Conservation (phyloP, 2,329 filamentous ascomycete genomes). For the Calonectria pseudoturangicola region DNA sequence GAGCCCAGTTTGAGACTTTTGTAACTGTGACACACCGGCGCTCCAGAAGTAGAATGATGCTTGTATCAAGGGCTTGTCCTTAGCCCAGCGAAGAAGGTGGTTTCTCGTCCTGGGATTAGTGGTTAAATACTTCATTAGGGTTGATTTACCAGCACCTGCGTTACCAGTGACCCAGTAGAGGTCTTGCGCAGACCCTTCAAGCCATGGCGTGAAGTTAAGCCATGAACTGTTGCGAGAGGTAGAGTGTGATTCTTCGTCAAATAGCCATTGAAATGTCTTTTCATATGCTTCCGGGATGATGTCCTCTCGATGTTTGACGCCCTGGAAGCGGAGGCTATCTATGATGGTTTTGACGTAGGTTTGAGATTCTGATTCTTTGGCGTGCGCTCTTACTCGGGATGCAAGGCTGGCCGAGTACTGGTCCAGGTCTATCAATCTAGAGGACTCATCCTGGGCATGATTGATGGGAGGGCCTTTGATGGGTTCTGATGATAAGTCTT, state of each 20-base stretch:
- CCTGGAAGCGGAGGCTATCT: constrained; percentile 30
- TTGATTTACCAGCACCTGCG: constrained; percentile 33
- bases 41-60: constrained; percentile 45
- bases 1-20: constrained; percentile 26
- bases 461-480: not conserved
- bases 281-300: constrained; percentile 37
- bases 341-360: constrained; percentile 10
- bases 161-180: constrained; percentile 46
- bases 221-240: not conserved
- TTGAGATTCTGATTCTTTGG: constrained; percentile 4
- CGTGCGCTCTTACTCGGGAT: not conserved
- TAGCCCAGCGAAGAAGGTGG: constrained; percentile 26
- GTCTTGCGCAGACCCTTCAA: not conserved
- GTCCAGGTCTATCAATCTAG: constrained; percentile 1
- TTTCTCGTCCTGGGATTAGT: not conserved
- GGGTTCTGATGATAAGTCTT: not conserved
- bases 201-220: constrained; percentile 35
- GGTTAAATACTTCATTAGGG: constrained; percentile 22
- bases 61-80: not conserved
- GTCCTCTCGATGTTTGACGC: constrained; percentile 37
- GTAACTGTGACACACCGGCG: constrained; percentile 17
- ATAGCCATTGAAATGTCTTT: constrained; percentile 40
- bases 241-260: not conserved
- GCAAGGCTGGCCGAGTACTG: constrained; percentile 3
- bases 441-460: not conserved